Evolutionary conservation across 179 eudicot species (phyloP).

Genomic region (Corrigiola litoralis): DNA sequence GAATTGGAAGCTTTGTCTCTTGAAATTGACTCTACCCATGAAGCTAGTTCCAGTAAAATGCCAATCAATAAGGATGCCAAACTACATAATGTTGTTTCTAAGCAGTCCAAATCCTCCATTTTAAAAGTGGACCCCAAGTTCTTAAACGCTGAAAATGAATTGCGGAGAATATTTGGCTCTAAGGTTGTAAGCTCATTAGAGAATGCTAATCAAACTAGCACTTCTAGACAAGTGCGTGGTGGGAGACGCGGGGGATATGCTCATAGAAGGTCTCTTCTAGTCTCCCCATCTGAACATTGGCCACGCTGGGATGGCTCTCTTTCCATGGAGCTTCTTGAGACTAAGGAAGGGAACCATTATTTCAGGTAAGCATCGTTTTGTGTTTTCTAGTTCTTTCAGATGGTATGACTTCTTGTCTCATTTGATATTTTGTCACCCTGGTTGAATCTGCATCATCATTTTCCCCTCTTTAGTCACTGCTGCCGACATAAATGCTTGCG

Average conservation of each 20-base stretch:
- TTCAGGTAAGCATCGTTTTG: conserved; percentile 47
- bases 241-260: conserved; percentile 67
- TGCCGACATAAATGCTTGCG: neutral
- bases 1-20: conserved; percentile 41
- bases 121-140: conserved; percentile 79
- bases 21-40: conserved; percentile 31
- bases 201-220: conserved; percentile 50
- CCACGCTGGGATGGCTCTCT: conserved; percentile 98
- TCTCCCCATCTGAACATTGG: conserved; percentile 88
- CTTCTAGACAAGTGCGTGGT: conserved; percentile 64
- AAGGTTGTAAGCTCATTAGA: conserved; percentile 81
- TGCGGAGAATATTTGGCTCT: conserved; percentile 92
- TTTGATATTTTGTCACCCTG: neutral
- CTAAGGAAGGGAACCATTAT: conserved; percentile 55
- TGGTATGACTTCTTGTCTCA: neutral
- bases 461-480: neutral
- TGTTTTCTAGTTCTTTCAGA: neutral
- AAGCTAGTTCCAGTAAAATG: conserved; percentile 22
- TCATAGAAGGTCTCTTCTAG: conserved; percentile 61
- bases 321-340: conserved; percentile 86
- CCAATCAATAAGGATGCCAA: conserved; percentile 21
- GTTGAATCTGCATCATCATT: neutral
- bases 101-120: conserved; percentile 35
- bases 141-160: conserved; percentile 90
- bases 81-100: conserved; percentile 19